These are phyloP conservation scores for Pelargonium myrrhifolium DNA, from an alignment of 441 rosid genomes.

Conservation along the genomic window DNA sequence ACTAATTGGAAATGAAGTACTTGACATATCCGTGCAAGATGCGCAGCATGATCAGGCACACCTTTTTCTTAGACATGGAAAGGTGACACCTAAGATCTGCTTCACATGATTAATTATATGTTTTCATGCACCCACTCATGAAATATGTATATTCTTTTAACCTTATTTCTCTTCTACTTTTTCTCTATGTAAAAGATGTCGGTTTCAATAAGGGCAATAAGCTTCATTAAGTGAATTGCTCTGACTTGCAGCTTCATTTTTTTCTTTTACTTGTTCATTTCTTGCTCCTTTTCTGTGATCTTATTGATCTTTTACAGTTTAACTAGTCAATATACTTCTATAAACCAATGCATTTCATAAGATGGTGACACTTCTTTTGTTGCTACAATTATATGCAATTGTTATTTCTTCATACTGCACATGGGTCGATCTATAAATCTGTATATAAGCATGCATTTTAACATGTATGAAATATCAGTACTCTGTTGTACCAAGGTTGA, in stretches of 20 bases:
- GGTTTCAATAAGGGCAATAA: not conserved
- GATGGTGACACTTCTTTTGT: not conserved
- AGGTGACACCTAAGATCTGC: conserved; percentile 42
- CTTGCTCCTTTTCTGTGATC: not conserved
- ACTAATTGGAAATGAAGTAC: conserved; percentile 91
- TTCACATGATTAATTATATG: conserved; percentile 8
- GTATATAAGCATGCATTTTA: not conserved
- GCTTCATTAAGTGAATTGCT: not conserved
- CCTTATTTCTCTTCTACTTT: not conserved
- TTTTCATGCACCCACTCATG: not conserved
- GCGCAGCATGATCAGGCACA: conserved; percentile 88
- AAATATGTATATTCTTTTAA: conserved; percentile 2
- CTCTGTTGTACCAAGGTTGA: not conserved
- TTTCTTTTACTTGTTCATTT: not conserved
- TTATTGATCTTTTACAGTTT: not conserved
- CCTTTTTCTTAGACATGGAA: conserved; percentile 86
- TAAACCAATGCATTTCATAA: no score
- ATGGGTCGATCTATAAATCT: not conserved
- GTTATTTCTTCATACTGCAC: not conserved
- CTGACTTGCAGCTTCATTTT: not conserved
- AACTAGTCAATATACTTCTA: not conserved
- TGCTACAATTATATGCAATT: not conserved
- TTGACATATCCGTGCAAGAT: conserved; percentile 88
- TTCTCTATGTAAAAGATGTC: not conserved
- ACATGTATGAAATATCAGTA: no score